These are phyloP conservation scores for Diaporthe sp. DNA, from an alignment of 2,329 filamentous ascomycete genomes.

Conservation along the genomic window DNA sequence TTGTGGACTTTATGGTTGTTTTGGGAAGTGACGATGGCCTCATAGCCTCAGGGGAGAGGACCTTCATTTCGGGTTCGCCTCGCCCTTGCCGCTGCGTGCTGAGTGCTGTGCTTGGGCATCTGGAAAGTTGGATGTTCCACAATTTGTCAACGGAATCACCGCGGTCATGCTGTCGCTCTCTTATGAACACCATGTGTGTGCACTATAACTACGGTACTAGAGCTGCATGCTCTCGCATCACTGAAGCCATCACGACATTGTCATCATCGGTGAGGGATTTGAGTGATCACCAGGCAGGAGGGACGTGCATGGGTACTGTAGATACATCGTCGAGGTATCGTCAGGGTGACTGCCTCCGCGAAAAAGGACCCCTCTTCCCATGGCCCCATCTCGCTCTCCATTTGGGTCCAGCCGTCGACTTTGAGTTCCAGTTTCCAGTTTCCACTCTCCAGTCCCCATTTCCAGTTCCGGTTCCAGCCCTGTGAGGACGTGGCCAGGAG, in stretches of 20 bases:
- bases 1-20: slow-evolving; percentile 21
- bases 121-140: slow-evolving; percentile 11
- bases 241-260: slow-evolving; percentile 29
- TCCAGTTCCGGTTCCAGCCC: slow-evolving; percentile 24
- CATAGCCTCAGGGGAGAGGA: slow-evolving; percentile 18
- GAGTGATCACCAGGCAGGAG: background rate
- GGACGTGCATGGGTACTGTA: background rate
- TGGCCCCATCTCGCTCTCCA: slow-evolving; percentile 9
- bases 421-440: background rate
- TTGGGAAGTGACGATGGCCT: slow-evolving; percentile 36
- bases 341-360: slow-evolving; percentile 37
- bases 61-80: slow-evolving; percentile 32
- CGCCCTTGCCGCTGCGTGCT: slow-evolving; percentile 4
- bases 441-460: background rate
- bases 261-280: slow-evolving; percentile 29
- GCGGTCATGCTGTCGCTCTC: background rate
- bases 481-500: slow-evolving; percentile 23
- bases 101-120: background rate
- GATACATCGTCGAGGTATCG: slow-evolving; percentile 3
- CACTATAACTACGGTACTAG: background rate
- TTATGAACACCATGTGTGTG: background rate
- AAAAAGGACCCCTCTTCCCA: background rate
- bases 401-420: slow-evolving; percentile 6
- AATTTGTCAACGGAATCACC: slow-evolving; percentile 9
- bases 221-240: background rate